Base-by-base conservation (phyloP, 768 basidiomycete genomes). In the Lepiota venenata region DNA sequence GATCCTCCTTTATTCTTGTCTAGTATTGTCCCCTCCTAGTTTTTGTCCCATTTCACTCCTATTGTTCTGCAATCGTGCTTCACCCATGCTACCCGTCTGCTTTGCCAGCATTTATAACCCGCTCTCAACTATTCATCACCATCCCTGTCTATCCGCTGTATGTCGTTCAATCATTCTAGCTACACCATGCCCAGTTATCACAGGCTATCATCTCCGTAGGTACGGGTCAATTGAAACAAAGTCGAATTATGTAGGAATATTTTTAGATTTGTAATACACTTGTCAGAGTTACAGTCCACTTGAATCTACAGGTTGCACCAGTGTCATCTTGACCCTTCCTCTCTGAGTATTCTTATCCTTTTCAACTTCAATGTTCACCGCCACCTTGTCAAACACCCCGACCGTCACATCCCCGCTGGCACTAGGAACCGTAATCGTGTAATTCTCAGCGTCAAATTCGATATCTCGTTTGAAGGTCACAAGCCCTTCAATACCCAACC, bases 301-400 rank as follows among this genome's bases (percentile, higher is more conserved):
- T 15, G 79, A 78, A 70, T 90, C 82, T 18, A 90, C 72, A 5
- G 88, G 90, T 47, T 79, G 71, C 10, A 84, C 74, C 25, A 93
- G 75, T 5, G 78, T 81, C 91, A 92, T 92, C 71, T 87, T 91
- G 6, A 96, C 93, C 58, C 85, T 85, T 9, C 91, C 93, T 56
- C 93, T 75, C 64, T 95, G 92, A 15, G 94, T 97, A 59, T 94
- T 95, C 64, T 81, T 88, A 64, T 97, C 96, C 76, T 93, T 97
- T 69, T 96, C 94, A 5, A 98, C 91, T 56, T 86, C 83, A 39
- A 99, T 89, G 60, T 83, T 80, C n/a, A 98, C 95, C 27, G 70
- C 78, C 43, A 98, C 91, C 70, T 94, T 93, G 73, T 97, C 94
- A 64, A 99, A 98, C 20, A 98, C 92, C 0, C 91, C 81, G 42